Evolutionary conservation across 2,329 filamentous ascomycete species (phyloP).

Genomic region (Trichothecium roseum): DNA sequence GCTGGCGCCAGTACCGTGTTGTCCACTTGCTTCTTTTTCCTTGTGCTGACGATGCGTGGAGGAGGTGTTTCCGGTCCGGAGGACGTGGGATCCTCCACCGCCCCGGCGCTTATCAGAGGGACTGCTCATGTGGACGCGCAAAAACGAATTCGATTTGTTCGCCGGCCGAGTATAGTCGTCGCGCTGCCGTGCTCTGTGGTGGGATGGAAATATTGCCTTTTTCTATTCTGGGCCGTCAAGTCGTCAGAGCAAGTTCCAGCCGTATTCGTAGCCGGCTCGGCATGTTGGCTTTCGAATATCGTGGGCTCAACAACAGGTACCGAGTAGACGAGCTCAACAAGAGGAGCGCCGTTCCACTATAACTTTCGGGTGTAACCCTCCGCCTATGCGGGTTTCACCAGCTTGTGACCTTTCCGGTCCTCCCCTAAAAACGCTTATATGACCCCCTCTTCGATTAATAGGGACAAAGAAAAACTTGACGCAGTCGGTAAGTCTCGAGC

Average conservation of each 20-base stretch:
- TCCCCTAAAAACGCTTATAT: not conserved
- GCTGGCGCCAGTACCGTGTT: slow-evolving; percentile 14
- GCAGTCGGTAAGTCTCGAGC: too few species aligned
- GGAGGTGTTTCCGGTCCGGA: slow-evolving; percentile 8
- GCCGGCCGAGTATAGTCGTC: slow-evolving; percentile 14
- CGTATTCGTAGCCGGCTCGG: slow-evolving; percentile 15
- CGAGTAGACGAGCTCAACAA: too few species aligned
- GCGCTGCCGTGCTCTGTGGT: too few species aligned
- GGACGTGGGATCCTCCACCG: slow-evolving; percentile 13
- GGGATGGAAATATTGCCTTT: too few species aligned
- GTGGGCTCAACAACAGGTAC: too few species aligned
- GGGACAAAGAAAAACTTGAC: not conserved
- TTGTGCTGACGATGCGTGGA: slow-evolving; percentile 1
- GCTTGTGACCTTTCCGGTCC: not conserved
- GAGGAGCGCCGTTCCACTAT: too few species aligned
- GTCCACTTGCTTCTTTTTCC: slow-evolving; percentile 2
- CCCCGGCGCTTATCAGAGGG: slow-evolving; percentile 34
- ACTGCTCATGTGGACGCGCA: slow-evolving; percentile 20
- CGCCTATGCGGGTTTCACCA: too few species aligned
- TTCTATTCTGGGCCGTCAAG: not conserved
- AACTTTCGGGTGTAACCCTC: too few species aligned
- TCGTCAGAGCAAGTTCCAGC: slow-evolving; percentile 12
- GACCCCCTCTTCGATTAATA: not conserved
- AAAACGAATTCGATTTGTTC: not conserved
- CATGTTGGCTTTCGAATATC: slow-evolving; percentile 14